Percentiles rank a stretch among this genome's conserved stretches.
Evolutionary conservation across 1,284 basidiomycete genomes (phyloP).

Genomic region (Vanrija humicola): DNA sequence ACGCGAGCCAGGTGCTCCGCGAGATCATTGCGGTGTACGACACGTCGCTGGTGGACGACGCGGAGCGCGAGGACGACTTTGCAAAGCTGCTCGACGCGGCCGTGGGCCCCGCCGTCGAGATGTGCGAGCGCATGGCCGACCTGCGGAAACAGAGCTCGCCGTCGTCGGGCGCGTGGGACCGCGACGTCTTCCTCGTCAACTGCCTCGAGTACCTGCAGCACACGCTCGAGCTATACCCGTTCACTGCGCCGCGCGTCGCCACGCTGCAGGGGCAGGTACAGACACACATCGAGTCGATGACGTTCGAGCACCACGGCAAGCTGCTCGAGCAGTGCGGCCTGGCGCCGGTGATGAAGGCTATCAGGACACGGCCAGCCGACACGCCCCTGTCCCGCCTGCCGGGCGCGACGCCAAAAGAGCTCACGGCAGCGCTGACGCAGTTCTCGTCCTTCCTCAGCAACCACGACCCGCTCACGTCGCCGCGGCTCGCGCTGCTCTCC

Average conservation of each 20-base stretch:
- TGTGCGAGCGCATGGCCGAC: constrained; percentile 66
- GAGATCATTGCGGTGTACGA: constrained; percentile 86
- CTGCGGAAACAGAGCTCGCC: constrained; percentile 46
- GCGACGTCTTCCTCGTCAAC: constrained; percentile 74
- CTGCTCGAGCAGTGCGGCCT: constrained; percentile 73
- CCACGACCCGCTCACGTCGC: constrained; percentile 51
- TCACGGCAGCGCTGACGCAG: constrained; percentile 38
- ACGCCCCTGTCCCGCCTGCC: constrained; percentile 54
- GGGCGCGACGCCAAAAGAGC: constrained; percentile 40
- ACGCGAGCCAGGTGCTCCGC: constrained; percentile 73
- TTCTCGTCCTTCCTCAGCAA: constrained; percentile 51
- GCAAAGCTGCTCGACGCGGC: constrained; percentile 70
- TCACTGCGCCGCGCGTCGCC: constrained; percentile 62
- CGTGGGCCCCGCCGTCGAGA: constrained; percentile 74
- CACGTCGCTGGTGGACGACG: constrained; percentile 62
- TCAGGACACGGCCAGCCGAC: constrained; percentile 58
- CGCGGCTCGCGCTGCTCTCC: constrained; percentile 68
- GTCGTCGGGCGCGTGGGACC: constrained; percentile 62
- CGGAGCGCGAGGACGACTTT: constrained; percentile 56
- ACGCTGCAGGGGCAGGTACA: constrained; percentile 63
- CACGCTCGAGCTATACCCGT: constrained; percentile 66
- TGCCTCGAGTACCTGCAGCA: constrained; percentile 74
- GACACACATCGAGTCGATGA: constrained; percentile 61
- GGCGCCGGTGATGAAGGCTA: constrained; percentile 59
- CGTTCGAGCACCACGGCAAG: constrained; percentile 69